These are phyloP conservation scores for Teratosphaeria nubilosa DNA, from an alignment of 2,329 filamentous ascomycete species.

Conservation along the genomic window DNA sequence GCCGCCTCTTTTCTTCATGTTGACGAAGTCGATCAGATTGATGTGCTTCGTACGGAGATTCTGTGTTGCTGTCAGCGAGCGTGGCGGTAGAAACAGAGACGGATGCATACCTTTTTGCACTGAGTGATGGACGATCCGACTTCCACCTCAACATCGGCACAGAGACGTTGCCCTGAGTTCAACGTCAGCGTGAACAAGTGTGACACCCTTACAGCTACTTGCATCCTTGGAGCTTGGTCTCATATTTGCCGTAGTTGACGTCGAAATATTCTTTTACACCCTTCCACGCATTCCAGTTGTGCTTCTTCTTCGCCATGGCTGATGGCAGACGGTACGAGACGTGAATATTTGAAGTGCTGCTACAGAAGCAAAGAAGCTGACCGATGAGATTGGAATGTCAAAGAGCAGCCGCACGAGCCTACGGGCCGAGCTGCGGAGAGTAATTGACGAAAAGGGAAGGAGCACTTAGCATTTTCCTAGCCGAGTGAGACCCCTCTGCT, in stretches of 20 bases:
- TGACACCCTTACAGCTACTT: neutral
- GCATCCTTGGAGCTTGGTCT: slow-evolving; percentile 2
- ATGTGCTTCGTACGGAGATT: slow-evolving; percentile 7
- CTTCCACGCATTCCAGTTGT: neutral
- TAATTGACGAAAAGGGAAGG: no score
- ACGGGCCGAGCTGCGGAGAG: no score
- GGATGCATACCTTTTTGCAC: slow-evolving; percentile 12
- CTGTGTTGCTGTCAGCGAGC: slow-evolving; percentile 1
- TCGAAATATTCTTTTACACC: neutral
- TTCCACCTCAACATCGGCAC: slow-evolving; percentile 8
- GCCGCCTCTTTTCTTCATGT: slow-evolving; percentile 3
- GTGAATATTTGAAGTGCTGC: no score
- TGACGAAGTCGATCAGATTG: slow-evolving; percentile 13
- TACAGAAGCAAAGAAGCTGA: no score
- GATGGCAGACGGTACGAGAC: no score
- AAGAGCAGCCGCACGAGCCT: no score
- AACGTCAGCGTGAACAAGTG: neutral
- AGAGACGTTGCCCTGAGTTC: slow-evolving; percentile 10
- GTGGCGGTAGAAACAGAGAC: no score
- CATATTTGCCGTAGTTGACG: slow-evolving; percentile 3
- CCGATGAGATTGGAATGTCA: no score
- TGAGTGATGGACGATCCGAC: slow-evolving; percentile 9
- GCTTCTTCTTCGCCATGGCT: neutral
- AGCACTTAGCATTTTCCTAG: no score
- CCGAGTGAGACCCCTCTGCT: no score